These are phyloP conservation scores for Chrysanthemum makinoi DNA, from an alignment of 129 eudicot species.

Conservation along the genomic window DNA sequence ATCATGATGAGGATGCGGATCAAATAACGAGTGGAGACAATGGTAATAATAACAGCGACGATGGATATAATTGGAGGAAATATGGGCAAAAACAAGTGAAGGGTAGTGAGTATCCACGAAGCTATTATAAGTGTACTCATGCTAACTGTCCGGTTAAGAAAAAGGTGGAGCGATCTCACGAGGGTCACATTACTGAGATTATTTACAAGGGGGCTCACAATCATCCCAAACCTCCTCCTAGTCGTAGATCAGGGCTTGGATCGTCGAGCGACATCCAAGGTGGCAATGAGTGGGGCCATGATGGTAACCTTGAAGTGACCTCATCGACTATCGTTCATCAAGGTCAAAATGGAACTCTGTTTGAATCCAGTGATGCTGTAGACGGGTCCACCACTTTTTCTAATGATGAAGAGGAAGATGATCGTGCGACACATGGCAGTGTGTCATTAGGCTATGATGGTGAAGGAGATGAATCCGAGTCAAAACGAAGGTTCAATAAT, in stretches of 20 bases:
- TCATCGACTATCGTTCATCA: slow-evolving; percentile 46
- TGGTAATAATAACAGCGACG: slow-evolving; percentile 46
- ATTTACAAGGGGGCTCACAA: slow-evolving; percentile 81
- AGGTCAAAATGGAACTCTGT: slow-evolving; percentile 35
- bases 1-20: slow-evolving; percentile 42
- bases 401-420: slow-evolving; percentile 78
- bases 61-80: slow-evolving; percentile 88
- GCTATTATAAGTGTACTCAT: slow-evolving; percentile 89
- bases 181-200: slow-evolving; percentile 82
- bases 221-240: slow-evolving; percentile 69
- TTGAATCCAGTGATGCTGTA: slow-evolving; percentile 60
- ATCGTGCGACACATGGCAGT: slow-evolving; percentile 73
- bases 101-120: slow-evolving; percentile 88
- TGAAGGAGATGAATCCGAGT: slow-evolving; percentile 83
- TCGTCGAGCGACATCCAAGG: slow-evolving; percentile 52
- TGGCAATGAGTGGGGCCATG: slow-evolving; percentile 35
- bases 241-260: slow-evolving; percentile 52
- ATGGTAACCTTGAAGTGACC: slow-evolving; percentile 50
- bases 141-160: slow-evolving; percentile 79
- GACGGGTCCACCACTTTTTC: slow-evolving; percentile 69
- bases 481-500: slow-evolving; percentile 63
- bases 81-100: slow-evolving; percentile 94
- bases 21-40: slow-evolving; percentile 46
- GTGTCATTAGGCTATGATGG: slow-evolving; percentile 68
- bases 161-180: slow-evolving; percentile 77